Evolutionary conservation across 345 rosid species (phyloP).

Genomic region (Physaria fendleri): DNA sequence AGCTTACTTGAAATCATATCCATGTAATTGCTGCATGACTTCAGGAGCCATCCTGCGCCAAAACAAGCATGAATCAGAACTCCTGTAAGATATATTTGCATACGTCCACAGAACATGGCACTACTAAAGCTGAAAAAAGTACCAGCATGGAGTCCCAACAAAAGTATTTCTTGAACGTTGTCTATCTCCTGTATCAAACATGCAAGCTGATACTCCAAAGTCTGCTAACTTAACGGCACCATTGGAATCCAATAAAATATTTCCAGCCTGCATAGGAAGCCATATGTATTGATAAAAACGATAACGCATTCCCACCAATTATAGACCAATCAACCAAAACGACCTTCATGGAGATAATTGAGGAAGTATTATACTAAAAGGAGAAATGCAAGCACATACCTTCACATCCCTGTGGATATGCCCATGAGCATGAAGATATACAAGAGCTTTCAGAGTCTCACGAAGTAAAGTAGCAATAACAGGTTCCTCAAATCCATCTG

Average conservation of each 20-base stretch:
- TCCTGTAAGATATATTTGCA: neutral
- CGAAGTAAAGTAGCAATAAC: constrained; percentile 82
- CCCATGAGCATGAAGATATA: constrained; percentile 88
- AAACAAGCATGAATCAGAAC: constrained; percentile 15
- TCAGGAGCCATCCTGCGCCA: constrained; percentile 98
- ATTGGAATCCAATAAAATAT: constrained; percentile 69
- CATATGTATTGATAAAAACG: constrained; percentile 9
- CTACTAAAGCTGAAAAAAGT: constrained; percentile 16
- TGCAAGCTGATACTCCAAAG: constrained; percentile 97
- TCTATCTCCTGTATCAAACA: constrained; percentile 98
- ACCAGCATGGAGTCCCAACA: constrained; percentile 99
- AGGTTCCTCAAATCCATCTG: constrained; percentile 94
- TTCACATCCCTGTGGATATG: constrained; percentile 98
- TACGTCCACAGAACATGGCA: constrained; percentile 8
- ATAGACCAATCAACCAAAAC: neutral
- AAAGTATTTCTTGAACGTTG: constrained; percentile 96
- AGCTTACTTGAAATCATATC: constrained; percentile 98
- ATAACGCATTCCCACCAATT: neutral
- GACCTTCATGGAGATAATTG: neutral
- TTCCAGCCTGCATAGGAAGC: constrained; percentile 71
- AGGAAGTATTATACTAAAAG: constrained; percentile 2
- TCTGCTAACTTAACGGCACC: constrained; percentile 93
- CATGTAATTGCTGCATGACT: constrained; percentile 99
- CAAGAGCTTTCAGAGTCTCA: constrained; percentile 93
- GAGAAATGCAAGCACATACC: constrained; percentile 40